Base-by-base conservation (phyloP, 208 protist species). In the Acanthamoeba healyi region DNA sequence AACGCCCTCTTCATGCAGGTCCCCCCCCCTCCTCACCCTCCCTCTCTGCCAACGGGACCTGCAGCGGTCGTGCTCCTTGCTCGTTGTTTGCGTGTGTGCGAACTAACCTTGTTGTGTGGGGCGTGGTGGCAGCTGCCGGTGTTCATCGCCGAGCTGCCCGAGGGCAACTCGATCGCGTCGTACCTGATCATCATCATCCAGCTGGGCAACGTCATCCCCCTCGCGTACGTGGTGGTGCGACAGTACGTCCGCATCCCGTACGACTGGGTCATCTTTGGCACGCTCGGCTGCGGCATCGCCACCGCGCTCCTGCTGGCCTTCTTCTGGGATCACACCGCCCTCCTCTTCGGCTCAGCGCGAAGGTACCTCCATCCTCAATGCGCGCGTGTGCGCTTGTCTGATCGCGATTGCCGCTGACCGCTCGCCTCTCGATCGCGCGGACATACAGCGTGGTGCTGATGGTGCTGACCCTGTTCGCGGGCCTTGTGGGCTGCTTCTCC, bases 1-100 rank as follows among this genome's bases (percentile, higher is more conserved):
- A 87, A 87, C 44, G 7, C 79, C 14, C 79, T 87, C 79, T 87
- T 87, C 79, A 87, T 87, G 79, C 14, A 87, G 79, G 79, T 82
- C n/a, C n/a, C n/a, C n/a, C n/a, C n/a, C n/a, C n/a, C n/a, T n/a
- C n/a, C n/a, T n/a, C n/a, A n/a, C n/a, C n/a, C n/a, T n/a, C n/a
- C n/a, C n/a, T n/a, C n/a, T n/a, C n/a, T n/a, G n/a, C n/a, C n/a
- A n/a, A n/a, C n/a, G n/a, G n/a, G n/a, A n/a, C n/a, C n/a, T n/a
- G n/a, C n/a, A n/a, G n/a, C n/a, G n/a, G n/a, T n/a, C n/a, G n/a
- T n/a, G n/a, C n/a, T n/a, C n/a, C n/a, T n/a, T n/a, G n/a, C n/a
- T n/a, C n/a, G n/a, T n/a, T n/a, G n/a, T n/a, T n/a, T n/a, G n/a
- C n/a, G n/a, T n/a, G n/a, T n/a, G n/a, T n/a, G 42, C n/a, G 19